Percentiles rank a stretch among this genome's conserved stretches.
phyloP scores from a whole-genome alignment of 2,329 filamentous ascomycete genomes.

The Pseudocercospora musae region DNA sequence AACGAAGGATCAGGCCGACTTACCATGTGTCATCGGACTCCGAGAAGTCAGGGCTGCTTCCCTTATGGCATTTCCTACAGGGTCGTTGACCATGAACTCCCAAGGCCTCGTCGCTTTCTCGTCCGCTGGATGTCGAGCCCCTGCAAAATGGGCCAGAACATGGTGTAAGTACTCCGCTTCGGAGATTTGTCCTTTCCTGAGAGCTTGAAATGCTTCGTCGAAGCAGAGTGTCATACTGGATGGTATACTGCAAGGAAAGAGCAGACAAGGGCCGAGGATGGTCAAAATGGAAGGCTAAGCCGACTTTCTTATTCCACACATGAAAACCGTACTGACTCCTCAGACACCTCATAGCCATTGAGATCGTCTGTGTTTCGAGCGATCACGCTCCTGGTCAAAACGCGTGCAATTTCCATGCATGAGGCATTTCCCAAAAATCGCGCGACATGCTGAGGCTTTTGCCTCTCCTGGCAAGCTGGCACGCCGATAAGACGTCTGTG shows the following conservation, averaged over 20 bases:
- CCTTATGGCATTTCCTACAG: slow-evolving; percentile 20
- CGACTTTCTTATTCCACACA: background rate
- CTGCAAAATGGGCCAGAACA: slow-evolving; percentile 17
- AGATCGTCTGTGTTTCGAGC: background rate
- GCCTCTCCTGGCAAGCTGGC: background rate
- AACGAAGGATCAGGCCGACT: background rate
- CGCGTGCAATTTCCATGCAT: background rate
- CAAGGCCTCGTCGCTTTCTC: slow-evolving; percentile 11
- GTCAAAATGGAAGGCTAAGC: background rate
- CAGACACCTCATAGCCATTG: background rate
- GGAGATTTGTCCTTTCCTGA: slow-evolving; percentile 11
- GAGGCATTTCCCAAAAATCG: slow-evolving; percentile 11
- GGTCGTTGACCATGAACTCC: slow-evolving; percentile 18
- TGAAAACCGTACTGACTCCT: background rate
- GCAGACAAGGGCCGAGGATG: background rate
- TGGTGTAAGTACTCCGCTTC: slow-evolving; percentile 17
- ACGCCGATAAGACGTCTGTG: background rate
- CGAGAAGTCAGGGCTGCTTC: slow-evolving; percentile 16
- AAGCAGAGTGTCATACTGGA: slow-evolving; percentile 19
- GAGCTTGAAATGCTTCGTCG: slow-evolving; percentile 21
- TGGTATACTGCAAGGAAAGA: background rate
- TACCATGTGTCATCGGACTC: slow-evolving; percentile 3
- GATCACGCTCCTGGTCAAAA: background rate
- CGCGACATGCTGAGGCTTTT: slow-evolving; percentile 4
- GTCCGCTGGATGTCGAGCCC: slow-evolving; percentile 15